phyloP scores from a whole-genome alignment of 2,329 filamentous ascomycete genomes.

The Alternaria tenuissima region DNA sequence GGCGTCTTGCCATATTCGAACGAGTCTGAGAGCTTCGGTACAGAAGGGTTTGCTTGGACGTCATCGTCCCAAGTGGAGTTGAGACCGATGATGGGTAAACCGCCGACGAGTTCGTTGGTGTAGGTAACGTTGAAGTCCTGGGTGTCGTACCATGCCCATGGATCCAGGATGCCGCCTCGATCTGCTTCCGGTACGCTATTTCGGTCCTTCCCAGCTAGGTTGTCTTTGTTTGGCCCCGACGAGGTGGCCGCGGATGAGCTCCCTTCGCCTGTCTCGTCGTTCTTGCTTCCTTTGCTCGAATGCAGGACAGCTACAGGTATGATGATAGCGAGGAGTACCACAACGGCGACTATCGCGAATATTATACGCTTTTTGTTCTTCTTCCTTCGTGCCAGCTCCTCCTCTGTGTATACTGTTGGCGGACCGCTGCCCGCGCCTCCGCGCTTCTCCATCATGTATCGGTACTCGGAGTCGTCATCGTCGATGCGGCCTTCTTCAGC shows the following conservation, averaged over 20 bases:
- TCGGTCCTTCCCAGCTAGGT: conserved; percentile 55
- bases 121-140: conserved; percentile 94
- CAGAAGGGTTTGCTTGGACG: conserved; percentile 76
- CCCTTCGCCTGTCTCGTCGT: conserved; percentile 31
- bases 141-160: conserved; percentile 91
- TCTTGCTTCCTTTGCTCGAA: conserved; percentile 53
- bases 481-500: conserved; percentile 56
- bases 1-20: conserved; percentile 84
- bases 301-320: conserved; percentile 58
- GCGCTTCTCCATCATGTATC: conserved; percentile 52
- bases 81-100: conserved; percentile 89
- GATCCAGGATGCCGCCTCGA: conserved; percentile 81
- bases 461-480: conserved; percentile 54
- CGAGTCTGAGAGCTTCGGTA: conserved; percentile 75
- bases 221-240: conserved; percentile 53
- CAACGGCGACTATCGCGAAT: conserved; percentile 47
- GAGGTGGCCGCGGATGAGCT: conserved; percentile 26
- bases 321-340: conserved; percentile 56
- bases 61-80: conserved; percentile 87
- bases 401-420: conserved; percentile 49
- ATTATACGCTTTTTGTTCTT: conserved; percentile 62
- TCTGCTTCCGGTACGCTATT: conserved; percentile 63
- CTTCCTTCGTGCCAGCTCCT: conserved; percentile 50
- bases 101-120: conserved; percentile 83
- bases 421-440: conserved; percentile 52